Evolutionary conservation across 805 yeast species (phyloP), one percentile per base, ranked within the genome.

Genomic region (Isabelozyma heimii): DNA sequence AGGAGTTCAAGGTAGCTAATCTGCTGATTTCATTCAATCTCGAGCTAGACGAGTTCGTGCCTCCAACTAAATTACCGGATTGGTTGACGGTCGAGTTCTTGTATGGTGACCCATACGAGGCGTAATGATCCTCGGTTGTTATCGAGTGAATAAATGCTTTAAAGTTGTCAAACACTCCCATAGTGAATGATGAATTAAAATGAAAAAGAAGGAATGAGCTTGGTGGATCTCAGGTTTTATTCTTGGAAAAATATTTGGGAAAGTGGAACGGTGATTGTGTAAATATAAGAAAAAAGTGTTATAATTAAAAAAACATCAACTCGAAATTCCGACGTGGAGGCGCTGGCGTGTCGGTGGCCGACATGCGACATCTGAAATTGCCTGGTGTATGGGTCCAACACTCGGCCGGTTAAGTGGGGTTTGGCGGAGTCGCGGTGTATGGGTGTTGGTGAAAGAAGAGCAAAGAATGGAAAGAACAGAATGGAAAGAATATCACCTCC

Each of bases 71-170:
- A 41, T 47, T 49, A 24, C 37, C 41, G 35, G 51, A 44, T 24
- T 47, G 46, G 24, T 46, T 52, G 15, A 51, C 59, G 17, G 57
- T 57, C 8, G 66, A 56, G 46, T 61, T 59, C 44, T 57, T 61
- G 46, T 63, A 64, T 3, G 71, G 67, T 14, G 70, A 69, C 10
- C 75, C 82, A 51, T 76, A 81, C 39, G 79, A 74, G 17, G 85
- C 85, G 58, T 81, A 81, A 58, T 81, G 85, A 54, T 81, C 85
- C 7, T 75, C 77, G 3, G 85, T 81, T 7, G 84, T 80, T 39
- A 81, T 72, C 26, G 82, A 77, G 57, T 81, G 75, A 40, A 67
- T 59, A 50, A 72, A 71, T 5, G 73, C 59, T 53, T 72, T 71
- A n/a, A 72, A 47, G 43, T 67, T 65, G 52, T 72, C 74, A 45